These are phyloP conservation scores for Obba rivulosa DNA, from an alignment of 768 basidiomycete species.

Conservation along the genomic window DNA sequence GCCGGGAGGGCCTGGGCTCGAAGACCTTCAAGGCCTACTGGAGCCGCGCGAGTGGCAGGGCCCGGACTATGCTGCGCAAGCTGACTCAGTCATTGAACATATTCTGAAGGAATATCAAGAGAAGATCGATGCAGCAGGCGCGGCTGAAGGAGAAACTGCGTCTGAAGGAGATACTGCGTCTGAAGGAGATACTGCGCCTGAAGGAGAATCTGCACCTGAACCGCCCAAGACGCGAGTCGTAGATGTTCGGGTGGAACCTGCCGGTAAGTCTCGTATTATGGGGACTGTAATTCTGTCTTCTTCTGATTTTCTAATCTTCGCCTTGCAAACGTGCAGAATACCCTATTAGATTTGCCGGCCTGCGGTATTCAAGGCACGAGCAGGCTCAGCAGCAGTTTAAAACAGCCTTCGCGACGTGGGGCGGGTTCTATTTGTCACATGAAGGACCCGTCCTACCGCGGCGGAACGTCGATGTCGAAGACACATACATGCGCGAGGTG, in stretches of 20 bases:
- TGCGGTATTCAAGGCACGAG: not conserved
- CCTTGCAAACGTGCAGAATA: not conserved
- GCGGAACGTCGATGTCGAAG: not conserved
- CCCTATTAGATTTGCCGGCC: not conserved
- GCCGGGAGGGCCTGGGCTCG: constrained; percentile 30
- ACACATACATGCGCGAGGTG: not conserved
- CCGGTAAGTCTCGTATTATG: constrained; percentile 9
- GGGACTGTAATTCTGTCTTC: not conserved
- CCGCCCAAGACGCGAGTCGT: constrained; percentile 2
- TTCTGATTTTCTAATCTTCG: not conserved
- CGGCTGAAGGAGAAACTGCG: not conserved
- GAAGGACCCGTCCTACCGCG: not conserved
- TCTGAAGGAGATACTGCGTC: not conserved
- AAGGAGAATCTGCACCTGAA: not conserved
- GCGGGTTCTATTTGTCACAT: constrained; percentile 12
- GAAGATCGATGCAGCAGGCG: not conserved
- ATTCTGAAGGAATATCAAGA: not conserved
- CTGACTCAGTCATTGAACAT: not conserved
- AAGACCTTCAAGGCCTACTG: constrained; percentile 26
- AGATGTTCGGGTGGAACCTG: constrained; percentile 12
- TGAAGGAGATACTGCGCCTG: not conserved
- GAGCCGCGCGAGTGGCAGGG: constrained; percentile 8
- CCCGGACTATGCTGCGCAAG: not conserved
- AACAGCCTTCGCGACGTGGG: constrained; percentile 13
- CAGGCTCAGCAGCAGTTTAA: not conserved